Base-by-base conservation (phyloP, 108 stramenopile genomes). In the Fistulifera pelliculosa region DNA sequence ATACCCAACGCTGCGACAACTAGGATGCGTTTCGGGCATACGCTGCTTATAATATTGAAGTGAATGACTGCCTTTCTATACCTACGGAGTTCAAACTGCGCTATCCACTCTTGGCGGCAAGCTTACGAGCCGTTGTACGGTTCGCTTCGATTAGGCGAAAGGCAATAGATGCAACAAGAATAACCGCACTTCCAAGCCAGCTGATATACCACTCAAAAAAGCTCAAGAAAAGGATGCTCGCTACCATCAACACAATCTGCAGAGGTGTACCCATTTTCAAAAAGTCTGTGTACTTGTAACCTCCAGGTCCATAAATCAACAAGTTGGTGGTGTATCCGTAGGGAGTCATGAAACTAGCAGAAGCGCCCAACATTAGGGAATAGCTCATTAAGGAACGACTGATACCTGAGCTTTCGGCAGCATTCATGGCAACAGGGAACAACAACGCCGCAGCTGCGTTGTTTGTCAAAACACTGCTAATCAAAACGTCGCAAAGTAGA, bases 361-460 rank as follows among this genome's bases (percentile, higher is more conserved):
- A 84, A 11, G 90, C 85, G 21, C 77, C n/a, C 42, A 92, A 72
- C 90, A 92, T 92, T 11, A 92, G 24, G 24, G 54, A 57, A 57
- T 83, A 87, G 21, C 71, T 61, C 83, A 92, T 92, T n/a, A 81
- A 41, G 27, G 58, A 27, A 39, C 51, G 41, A 65, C 85, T 81
- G 10, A 65, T 61, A 13, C 70, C 81, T 18, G 77, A 62, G 31
- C 79, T 48, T 44, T 80, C 78, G n/a, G 83, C 83, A 13, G 85
- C 90, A 52, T 76, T 71, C 52, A 92, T 70, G 24, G 90, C 90
- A 41, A 90, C 83, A n/a, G 85, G 82, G 62, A 85, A 91, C 52
- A 91, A 70, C 21, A 91, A 54, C 14, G 90, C 82, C 11, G 90
- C 90, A 17, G 90, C 90, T 38, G 90, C 90, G 60, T 87, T 87